phyloP scores from a whole-genome alignment of 805 yeast genomes.

The Monosporozyma unispora region DNA sequence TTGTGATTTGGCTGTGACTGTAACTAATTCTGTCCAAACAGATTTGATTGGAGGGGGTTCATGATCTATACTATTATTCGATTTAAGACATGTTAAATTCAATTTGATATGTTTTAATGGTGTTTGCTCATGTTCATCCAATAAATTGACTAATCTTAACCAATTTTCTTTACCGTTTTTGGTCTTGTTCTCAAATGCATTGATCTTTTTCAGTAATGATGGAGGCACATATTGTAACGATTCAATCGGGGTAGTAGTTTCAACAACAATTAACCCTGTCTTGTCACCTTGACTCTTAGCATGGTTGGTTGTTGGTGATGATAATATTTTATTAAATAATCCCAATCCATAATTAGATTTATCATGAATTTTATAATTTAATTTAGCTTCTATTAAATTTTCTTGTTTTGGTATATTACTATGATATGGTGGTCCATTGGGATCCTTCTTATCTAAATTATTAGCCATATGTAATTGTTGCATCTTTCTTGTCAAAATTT shows the following conservation, averaged over 20 bases:
- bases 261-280: constrained; percentile 24
- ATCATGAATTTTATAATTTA: constrained; percentile 11
- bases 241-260: constrained; percentile 24
- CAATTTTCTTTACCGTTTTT: constrained; percentile 27
- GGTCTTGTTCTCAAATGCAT: constrained; percentile 24
- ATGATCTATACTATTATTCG: constrained; percentile 16
- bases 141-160: constrained; percentile 15
- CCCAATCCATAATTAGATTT: neutral
- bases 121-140: constrained; percentile 22
- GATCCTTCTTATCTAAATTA: neutral
- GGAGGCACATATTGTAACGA: constrained; percentile 32
- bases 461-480: constrained; percentile 19
- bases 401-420: constrained; percentile 2
- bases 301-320: neutral
- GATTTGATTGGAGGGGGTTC: constrained; percentile 24
- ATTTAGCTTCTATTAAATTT: constrained; percentile 10
- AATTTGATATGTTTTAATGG: constrained; percentile 20
- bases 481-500: constrained; percentile 20
- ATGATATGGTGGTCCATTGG: constrained; percentile 1
- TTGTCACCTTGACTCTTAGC: constrained; percentile 7
- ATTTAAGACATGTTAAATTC: constrained; percentile 24
- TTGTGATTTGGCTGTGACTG: constrained; percentile 28
- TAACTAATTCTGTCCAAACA: constrained; percentile 23
- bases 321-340: constrained; percentile 1
- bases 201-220: constrained; percentile 26